These are phyloP conservation scores for Dothidotthia symphoricarpi DNA, from an alignment of 2,329 filamentous ascomycete species.

Conservation along the genomic window DNA sequence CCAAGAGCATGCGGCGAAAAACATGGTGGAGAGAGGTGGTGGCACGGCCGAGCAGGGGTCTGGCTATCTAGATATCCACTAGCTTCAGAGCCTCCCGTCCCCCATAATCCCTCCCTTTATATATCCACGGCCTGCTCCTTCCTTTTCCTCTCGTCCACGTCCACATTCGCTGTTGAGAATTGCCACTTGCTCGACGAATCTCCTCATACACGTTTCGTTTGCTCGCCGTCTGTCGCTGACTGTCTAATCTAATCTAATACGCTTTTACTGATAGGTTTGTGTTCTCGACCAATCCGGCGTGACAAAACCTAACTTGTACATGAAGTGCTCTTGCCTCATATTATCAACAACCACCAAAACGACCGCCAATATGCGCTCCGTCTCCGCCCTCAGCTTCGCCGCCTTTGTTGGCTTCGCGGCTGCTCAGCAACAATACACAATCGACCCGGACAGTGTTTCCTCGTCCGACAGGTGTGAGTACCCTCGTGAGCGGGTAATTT, in stretches of 20 bases:
- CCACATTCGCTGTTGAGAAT: constrained; percentile 33
- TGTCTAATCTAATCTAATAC: constrained; percentile 11
- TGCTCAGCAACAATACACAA: constrained; percentile 52
- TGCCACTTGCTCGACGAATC: constrained; percentile 11
- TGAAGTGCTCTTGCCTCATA: constrained; percentile 1
- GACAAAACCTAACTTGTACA: too few species aligned
- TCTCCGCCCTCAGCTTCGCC: constrained; percentile 52
- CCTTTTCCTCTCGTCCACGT: constrained; percentile 15
- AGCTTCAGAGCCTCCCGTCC: constrained; percentile 18
- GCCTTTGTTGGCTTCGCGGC: constrained; percentile 54
- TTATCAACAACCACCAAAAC: constrained; percentile 5
- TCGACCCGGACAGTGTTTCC: constrained; percentile 63
- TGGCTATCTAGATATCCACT: constrained; percentile 15
- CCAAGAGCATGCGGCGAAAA: constrained; percentile 1
- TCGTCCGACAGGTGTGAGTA: constrained; percentile 54
- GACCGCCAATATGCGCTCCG: constrained; percentile 45
- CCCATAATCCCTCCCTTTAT: constrained; percentile 31
- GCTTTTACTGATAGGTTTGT: constrained; percentile 6
- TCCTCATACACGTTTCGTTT: constrained; percentile 4
- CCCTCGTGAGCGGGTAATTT: not conserved
- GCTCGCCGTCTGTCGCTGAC: constrained; percentile 25
- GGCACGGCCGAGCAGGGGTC: constrained; percentile 13
- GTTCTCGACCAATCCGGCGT: constrained; percentile 5
- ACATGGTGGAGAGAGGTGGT: too few species aligned
- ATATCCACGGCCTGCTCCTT: constrained; percentile 17